phyloP scores from a whole-genome alignment of 2,329 filamentous ascomycete genomes.

The Endoconidiophora laricicola region DNA sequence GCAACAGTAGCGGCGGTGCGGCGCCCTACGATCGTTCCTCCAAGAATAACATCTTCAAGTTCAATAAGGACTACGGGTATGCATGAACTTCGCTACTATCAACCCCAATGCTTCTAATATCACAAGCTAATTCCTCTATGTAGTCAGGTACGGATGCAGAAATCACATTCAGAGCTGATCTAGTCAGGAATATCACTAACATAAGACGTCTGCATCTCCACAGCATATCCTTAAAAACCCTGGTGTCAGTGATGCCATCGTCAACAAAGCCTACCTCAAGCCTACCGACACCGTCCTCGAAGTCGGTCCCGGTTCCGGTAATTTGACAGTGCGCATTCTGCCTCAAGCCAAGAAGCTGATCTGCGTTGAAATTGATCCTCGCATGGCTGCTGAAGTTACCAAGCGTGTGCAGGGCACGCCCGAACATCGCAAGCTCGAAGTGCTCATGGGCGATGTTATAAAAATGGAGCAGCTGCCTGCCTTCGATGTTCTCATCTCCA shows the following conservation, averaged over 20 bases:
- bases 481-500: slow-evolving; percentile 70
- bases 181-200: too few relatives aligned
- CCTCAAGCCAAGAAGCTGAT: slow-evolving; percentile 70
- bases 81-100: neutral
- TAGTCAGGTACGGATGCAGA: slow-evolving; percentile 6
- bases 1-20: slow-evolving; percentile 29
- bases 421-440: slow-evolving; percentile 66
- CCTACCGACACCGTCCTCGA: slow-evolving; percentile 83
- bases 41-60: slow-evolving; percentile 84
- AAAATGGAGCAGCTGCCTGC: slow-evolving; percentile 61
- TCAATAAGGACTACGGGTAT: slow-evolving; percentile 70
- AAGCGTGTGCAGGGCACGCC: slow-evolving; percentile 87
- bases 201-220: slow-evolving; percentile 1
- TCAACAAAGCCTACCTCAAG: slow-evolving; percentile 67
- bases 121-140: slow-evolving; percentile 1
- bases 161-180: neutral
- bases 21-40: slow-evolving; percentile 27
- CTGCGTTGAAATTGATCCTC: slow-evolving; percentile 81
- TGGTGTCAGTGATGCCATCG: slow-evolving; percentile 58
- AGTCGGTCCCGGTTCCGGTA: slow-evolving; percentile 79
- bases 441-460: slow-evolving; percentile 78
- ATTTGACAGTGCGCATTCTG: slow-evolving; percentile 75
- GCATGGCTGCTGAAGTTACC: slow-evolving; percentile 90
- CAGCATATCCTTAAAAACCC: slow-evolving; percentile 87
- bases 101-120: neutral